Base-by-base conservation (phyloP, 805 yeast species). In the Nakazawaea anatomiae region DNA sequence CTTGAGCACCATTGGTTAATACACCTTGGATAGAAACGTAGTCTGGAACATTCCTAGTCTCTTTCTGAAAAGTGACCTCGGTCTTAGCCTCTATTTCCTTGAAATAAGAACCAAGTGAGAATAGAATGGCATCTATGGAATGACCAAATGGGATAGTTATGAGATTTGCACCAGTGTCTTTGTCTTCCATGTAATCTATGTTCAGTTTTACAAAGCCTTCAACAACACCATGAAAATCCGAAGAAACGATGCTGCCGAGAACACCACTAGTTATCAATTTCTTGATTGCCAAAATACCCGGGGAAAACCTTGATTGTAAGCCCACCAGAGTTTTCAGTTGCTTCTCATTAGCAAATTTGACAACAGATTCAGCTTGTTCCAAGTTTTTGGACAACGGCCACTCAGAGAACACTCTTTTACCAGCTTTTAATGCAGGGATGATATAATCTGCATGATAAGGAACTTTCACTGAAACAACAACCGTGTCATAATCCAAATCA, bases 141-240 rank as follows among this genome's bases (percentile, higher is more conserved):
- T 48, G 51, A 10, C 51, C 51, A 32, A 44, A 44, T 18, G 47
- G 51, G 25, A 48, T 42, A 18, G 51, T 48, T n/a, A 42, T 29
- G 32, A 42, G 14, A 42, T 44, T 48, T 28, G 47, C 51, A 42
- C 51, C 51, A 42, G 42, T 48, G n/a, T 48, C 27, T 28, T 42
- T 31, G 34, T 42, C 51, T 14, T 48, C 46, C 5, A 48, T 11
- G 42, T 48, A 48, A 31, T 6, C 11, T 9, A 10, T 5, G 25
- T 8, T 11, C 9, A 39, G 28, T 12, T 32, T 10, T 30, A 29
- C 7, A 18, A n/a, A 34, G 9, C 36, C 12, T 10, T 34, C 12
- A 34, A 34, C 36, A 10, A 34, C 36, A 10, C 36, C 36, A 10
- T 9, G 12, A 3, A 34, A 34, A 10, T 34, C 36, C 9, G 36